Percentiles rank a stretch among this genome's conserved stretches.
phyloP scores from a whole-genome alignment of 2,329 filamentous ascomycete species.

The Colletotrichum cordylinicola region DNA sequence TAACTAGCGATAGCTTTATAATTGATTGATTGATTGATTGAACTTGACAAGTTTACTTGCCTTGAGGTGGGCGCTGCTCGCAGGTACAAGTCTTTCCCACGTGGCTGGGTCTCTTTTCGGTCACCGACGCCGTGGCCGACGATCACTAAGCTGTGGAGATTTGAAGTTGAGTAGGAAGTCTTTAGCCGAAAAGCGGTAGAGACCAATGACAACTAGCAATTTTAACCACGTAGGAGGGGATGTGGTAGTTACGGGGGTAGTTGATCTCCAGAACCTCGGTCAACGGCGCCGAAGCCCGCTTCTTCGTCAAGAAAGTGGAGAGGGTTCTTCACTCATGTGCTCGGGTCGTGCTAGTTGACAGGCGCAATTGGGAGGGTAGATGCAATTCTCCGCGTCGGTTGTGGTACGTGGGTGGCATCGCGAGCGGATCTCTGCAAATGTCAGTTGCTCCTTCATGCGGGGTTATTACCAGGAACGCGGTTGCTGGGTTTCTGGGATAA shows the following conservation, averaged over 20 bases:
- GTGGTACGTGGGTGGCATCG: neutral
- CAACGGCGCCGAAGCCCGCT: neutral
- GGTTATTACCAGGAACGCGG: neutral
- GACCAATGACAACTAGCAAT: neutral
- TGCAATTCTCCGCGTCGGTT: neutral
- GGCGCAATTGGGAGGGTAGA: neutral
- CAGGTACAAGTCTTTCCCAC: too few relatives aligned
- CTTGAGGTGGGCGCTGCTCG: neutral
- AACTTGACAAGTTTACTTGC: too few relatives aligned
- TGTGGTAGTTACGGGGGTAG: neutral
- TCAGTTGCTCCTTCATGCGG: neutral
- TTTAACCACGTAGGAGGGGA: neutral
- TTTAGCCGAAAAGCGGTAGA: neutral
- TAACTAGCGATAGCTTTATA: too few relatives aligned
- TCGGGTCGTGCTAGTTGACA: neutral
- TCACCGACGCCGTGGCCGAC: neutral
- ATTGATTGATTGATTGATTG: too few relatives aligned
- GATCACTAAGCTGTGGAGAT: neutral
- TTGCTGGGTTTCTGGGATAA: neutral
- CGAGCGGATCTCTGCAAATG: neutral
- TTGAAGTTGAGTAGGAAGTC: neutral
- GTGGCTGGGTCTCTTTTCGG: neutral
- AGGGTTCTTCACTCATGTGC: rapidly evolving
- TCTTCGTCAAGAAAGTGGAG: neutral
- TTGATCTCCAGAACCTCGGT: neutral